Conservation (phyloP, 768 basidiomycete genomes). For the Boletus pseudo-olivaceus region DNA sequence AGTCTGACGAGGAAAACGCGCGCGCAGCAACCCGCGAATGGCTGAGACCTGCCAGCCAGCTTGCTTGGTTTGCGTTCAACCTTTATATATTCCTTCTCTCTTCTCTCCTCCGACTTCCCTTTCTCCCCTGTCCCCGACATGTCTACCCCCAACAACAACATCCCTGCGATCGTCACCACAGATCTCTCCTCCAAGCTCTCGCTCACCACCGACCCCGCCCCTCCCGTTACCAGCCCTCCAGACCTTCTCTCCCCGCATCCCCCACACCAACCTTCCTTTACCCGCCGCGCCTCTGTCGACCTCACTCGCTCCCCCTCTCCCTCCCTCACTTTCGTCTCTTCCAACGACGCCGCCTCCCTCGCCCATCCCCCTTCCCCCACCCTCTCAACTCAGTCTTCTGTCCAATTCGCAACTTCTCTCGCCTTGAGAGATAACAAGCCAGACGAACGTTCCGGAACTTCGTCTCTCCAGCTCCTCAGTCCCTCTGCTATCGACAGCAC, state of each 20-base stretch:
- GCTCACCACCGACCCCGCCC: slow-evolving; percentile 6
- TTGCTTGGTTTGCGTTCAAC: neutral
- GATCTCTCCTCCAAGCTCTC: slow-evolving; percentile 33
- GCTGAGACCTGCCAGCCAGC: neutral
- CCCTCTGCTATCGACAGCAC: slow-evolving; percentile 33
- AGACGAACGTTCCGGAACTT: slow-evolving; percentile 48
- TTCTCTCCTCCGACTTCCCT: neutral
- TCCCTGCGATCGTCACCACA: slow-evolving; percentile 35
- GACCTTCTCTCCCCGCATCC: slow-evolving; percentile 26
- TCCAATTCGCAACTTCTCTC: slow-evolving; percentile 54
- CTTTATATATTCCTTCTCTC: slow-evolving; percentile 7
- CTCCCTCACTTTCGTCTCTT: slow-evolving; percentile 32
- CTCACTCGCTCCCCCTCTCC: slow-evolving; percentile 28
- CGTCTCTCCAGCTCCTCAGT: slow-evolving; percentile 50
- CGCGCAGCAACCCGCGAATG: neutral
- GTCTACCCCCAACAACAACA: slow-evolving; percentile 18
- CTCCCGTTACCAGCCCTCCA: neutral
- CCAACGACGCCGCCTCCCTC: slow-evolving; percentile 41
- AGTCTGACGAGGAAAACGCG: neutral
- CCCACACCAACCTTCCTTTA: neutral
- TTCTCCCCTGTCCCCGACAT: slow-evolving; percentile 7
- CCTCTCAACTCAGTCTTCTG: slow-evolving; percentile 60
- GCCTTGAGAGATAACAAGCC: slow-evolving; percentile 69
- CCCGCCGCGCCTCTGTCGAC: slow-evolving; percentile 30
- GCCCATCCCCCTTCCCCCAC: slow-evolving; percentile 71